These are phyloP conservation scores for Citrus inodora DNA, from an alignment of 345 rosid genomes.

Conservation along the genomic window DNA sequence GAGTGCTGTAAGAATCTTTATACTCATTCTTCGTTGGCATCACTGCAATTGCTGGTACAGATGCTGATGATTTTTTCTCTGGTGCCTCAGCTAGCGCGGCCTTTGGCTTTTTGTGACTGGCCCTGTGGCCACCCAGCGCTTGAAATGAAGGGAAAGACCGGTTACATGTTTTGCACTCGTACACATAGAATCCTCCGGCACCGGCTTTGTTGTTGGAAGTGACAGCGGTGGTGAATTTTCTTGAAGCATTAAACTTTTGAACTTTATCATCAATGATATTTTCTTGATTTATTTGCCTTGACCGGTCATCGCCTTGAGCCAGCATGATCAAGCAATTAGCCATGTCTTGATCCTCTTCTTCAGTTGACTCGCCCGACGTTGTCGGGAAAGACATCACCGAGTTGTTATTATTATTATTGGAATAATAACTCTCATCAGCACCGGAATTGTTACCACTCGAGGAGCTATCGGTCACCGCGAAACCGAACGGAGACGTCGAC, in stretches of 20 bases:
- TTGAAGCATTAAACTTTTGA: slow-evolving; percentile 10
- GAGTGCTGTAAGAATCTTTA: background rate
- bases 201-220: slow-evolving; percentile 24
- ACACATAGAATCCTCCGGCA: slow-evolving; percentile 44
- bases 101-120: slow-evolving; percentile 88
- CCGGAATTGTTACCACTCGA: slow-evolving; percentile 34
- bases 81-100: slow-evolving; percentile 21
- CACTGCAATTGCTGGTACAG: background rate
- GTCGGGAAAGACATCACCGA: slow-evolving; percentile 37
- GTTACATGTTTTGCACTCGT: slow-evolving; percentile 91
- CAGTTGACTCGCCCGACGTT: slow-evolving; percentile 42
- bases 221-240: slow-evolving; percentile 33
- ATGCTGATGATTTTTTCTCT: slow-evolving; percentile 12
- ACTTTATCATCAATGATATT: background rate
- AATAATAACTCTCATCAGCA: background rate
- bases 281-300: background rate
- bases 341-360: slow-evolving; percentile 81
- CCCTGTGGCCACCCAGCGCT: slow-evolving; percentile 95
- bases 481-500: slow-evolving; percentile 42
- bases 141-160: slow-evolving; percentile 88
- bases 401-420: too few species aligned
- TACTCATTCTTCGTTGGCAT: slow-evolving; percentile 7
- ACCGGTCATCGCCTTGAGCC: slow-evolving; percentile 56
- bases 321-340: slow-evolving; percentile 84
- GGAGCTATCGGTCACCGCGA: slow-evolving; percentile 41